Base-by-base conservation (phyloP, 176 grass and related monocot species). In the Oryza officinalis region DNA sequence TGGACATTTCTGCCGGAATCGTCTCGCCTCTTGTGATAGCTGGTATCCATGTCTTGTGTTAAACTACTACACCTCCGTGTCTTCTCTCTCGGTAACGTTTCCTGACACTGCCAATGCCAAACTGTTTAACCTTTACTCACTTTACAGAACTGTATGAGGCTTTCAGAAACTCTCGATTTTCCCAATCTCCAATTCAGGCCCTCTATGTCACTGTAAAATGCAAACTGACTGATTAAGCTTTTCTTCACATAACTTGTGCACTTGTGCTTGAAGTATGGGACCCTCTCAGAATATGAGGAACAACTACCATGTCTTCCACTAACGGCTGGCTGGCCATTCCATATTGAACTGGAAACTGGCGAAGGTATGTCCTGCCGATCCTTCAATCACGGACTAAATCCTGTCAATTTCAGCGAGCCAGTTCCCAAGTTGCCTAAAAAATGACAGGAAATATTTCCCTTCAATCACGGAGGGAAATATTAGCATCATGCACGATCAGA, bases 301-400 rank as follows among this genome's bases (percentile, higher is more conserved):
- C 18, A 32, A 57, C 50, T 54, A 1, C 18, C 50, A 54, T 57
- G 20, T 22, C 52, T 86, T 67, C 45, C 35, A 66, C 52, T 72
- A 47, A 47, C 7, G 69, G 38, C 22, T 41, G 67, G 65, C 13
- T 57, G 18, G 4, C 13, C 30, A 54, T 54, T 15, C 77, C 71
- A 10, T 4, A 30, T 27, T 74, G 60, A 77, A 63, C 67, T 81
- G 41, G 59, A 87, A 81, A 8, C 71, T 6, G 78, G 85, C 38
- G 13, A 87, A 76, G 46, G 27, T 63, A 22, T 57, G 20, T n/a
- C 8, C 52, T 57, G 52, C 52, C 6, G 18, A 13, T 35, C 78
- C 85, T 75, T 87, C 78, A 81, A 76, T 87, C 49, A 81, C 85
- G 85, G 78, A 47, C 63, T 20, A 69, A 69, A 69, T 60, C 57